These are phyloP conservation scores for Hortaea werneckii DNA, from an alignment of 2,329 filamentous ascomycete species.

Conservation along the genomic window DNA sequence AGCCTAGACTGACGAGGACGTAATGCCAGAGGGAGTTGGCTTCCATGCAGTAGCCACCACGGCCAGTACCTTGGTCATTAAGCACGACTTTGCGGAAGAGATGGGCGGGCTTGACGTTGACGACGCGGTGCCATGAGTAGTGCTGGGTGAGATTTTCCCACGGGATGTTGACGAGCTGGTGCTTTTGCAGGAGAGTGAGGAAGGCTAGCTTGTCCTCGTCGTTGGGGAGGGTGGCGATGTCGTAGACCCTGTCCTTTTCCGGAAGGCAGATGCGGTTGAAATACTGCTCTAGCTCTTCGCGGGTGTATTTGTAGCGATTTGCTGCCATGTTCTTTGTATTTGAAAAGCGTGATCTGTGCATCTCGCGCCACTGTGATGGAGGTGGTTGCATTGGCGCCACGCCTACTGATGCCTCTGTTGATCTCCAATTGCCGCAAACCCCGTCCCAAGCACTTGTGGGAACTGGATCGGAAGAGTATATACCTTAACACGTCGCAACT, in stretches of 20 bases:
- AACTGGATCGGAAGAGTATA: too few relatives aligned
- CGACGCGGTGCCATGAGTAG: conserved; percentile 28
- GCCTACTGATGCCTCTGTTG: too few relatives aligned
- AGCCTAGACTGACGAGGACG: conserved; percentile 43
- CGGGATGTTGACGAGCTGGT: conserved; percentile 40
- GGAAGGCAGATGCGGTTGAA: conserved; percentile 20
- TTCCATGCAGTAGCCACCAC: conserved; percentile 54
- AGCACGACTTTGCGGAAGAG: conserved; percentile 45
- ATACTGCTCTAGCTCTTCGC: conserved; percentile 11
- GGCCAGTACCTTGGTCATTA: conserved; percentile 21
- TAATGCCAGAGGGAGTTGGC: conserved; percentile 45
- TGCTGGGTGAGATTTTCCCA: conserved; percentile 48
- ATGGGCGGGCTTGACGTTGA: conserved; percentile 39
- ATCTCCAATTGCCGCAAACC: too few relatives aligned
- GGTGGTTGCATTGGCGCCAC: too few relatives aligned
- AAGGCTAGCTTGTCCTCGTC: conserved; percentile 11
- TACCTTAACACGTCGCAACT: too few relatives aligned
- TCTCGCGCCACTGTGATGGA: too few relatives aligned
- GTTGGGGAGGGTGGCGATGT: conserved; percentile 8
- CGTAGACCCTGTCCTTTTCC: conserved; percentile 8
- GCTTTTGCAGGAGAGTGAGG: conserved; percentile 17
- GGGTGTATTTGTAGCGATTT: neutral
- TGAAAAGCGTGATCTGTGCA: neutral
- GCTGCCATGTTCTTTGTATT: neutral
- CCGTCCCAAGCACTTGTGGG: too few relatives aligned